A percentile compares a stretch with the other conserved stretches of the same genome.
Conservation (phyloP, 202 grass and related monocot species). For the Cymbopogon flexuosus region DNA sequence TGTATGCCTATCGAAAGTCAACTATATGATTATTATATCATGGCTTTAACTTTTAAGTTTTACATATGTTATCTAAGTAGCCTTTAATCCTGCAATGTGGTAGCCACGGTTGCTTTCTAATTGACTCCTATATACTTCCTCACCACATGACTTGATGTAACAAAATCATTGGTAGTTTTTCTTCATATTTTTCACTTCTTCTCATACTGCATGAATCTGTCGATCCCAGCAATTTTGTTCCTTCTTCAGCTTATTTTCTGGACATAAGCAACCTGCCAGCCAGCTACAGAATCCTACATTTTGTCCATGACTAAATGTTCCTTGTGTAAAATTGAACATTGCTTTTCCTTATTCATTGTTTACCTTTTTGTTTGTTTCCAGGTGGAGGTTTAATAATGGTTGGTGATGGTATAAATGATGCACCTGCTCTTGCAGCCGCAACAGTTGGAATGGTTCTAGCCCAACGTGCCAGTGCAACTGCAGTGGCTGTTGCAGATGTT, state of each 20-base stretch:
- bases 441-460: constrained; percentile 92
- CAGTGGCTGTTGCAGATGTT: constrained; percentile 85
- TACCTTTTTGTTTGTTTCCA: constrained; percentile 29
- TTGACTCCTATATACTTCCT: neutral
- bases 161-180: neutral
- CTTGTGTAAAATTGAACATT: neutral
- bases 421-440: constrained; percentile 87
- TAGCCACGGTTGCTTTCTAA: neutral
- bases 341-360: constrained; percentile 12
- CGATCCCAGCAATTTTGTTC: neutral
- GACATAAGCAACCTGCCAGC: neutral
- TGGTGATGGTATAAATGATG: constrained; percentile 98
- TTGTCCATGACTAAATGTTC: constrained; percentile 1
- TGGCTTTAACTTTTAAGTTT: neutral
- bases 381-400: constrained; percentile 97
- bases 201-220: neutral
- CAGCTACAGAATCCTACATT: neutral
- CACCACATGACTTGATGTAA: neutral
- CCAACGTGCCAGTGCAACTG: constrained; percentile 85
- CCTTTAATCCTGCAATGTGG: neutral
- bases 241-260: neutral
- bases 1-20: constrained; percentile 12
- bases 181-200: constrained; percentile 4
- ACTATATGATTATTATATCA: constrained; percentile 7
- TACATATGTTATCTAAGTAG: neutral